Conservation (phyloP, 345 rosid genomes). For the Melaleuca alternifolia region DNA sequence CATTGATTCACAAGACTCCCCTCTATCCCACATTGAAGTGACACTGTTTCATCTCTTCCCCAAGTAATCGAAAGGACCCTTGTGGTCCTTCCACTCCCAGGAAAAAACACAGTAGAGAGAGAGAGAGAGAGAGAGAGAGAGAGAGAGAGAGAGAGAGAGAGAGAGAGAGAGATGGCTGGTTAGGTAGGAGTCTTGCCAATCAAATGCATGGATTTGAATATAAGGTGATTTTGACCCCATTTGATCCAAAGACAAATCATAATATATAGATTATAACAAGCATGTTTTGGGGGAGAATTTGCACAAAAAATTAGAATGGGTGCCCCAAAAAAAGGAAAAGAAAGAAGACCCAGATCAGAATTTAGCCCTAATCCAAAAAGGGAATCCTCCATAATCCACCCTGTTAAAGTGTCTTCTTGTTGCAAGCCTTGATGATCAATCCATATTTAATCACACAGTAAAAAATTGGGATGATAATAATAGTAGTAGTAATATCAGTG, state of each 20-base stretch:
- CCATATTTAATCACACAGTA: slow-evolving; percentile 24
- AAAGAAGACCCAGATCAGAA: not conserved
- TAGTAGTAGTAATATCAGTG: not conserved
- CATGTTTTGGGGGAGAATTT: not conserved
- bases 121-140: not conserved
- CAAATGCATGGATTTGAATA: not conserved
- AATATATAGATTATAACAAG: not conserved
- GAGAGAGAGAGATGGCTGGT: slow-evolving; percentile 7
- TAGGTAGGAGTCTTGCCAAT: slow-evolving; percentile 21
- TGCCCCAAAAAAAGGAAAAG: not conserved
- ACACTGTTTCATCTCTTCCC: not conserved
- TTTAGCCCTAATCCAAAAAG: not conserved
- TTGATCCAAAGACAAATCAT: not conserved
- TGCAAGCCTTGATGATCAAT: not conserved
- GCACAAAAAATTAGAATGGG: not conserved
- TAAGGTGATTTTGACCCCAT: not conserved
- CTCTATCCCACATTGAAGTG: not conserved
- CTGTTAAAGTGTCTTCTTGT: not conserved
- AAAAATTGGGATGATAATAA: slow-evolving; percentile 16
- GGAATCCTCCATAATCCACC: not conserved
- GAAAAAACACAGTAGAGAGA: not conserved
- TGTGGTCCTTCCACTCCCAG: not conserved
- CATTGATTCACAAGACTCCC: not conserved
- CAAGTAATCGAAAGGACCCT: not conserved
- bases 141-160: not conserved